Percentiles rank a stretch among this genome's conserved stretches.
Conservation (phyloP, 768 basidiomycete genomes). For the Hericium rajendrae region DNA sequence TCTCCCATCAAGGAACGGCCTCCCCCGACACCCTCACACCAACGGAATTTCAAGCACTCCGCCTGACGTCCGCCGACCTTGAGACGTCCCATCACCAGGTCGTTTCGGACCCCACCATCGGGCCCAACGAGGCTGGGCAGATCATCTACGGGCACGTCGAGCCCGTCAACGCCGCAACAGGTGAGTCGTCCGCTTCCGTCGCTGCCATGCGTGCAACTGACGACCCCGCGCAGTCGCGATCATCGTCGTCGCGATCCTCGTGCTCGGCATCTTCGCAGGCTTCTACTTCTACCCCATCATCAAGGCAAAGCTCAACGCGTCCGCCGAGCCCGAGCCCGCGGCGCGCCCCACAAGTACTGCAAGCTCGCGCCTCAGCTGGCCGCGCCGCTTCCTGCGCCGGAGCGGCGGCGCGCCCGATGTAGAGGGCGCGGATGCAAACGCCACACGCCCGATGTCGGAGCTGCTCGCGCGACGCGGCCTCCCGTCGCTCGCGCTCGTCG, state of each 20-base stretch:
- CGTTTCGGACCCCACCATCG: not conserved
- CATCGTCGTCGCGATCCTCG: not conserved
- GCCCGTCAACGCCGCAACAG: slow-evolving; percentile 4
- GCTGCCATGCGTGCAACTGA: not conserved
- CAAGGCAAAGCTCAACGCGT: not conserved
- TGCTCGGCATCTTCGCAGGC: slow-evolving; percentile 4
- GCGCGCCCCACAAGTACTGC: not conserved
- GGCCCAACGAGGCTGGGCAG: not conserved
- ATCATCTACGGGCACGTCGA: slow-evolving; percentile 3
- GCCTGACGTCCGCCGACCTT: not conserved
- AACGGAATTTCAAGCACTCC: not conserved
- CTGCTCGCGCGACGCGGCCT: slow-evolving; percentile 5
- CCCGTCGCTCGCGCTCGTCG: slow-evolving; percentile 4
- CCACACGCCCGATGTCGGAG: slow-evolving; percentile 1
- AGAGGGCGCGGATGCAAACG: not conserved
- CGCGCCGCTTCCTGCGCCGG: not conserved
- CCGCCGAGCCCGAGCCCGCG: not conserved
- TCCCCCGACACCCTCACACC: not conserved
- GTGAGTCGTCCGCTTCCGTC: not conserved
- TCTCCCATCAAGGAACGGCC: not conserved
- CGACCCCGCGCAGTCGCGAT: not conserved
- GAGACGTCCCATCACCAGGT: not conserved
- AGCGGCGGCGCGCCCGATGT: slow-evolving; percentile 2
- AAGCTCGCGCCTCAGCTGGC: not conserved
- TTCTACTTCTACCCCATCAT: slow-evolving; percentile 10